Percentiles rank a stretch among this genome's conserved stretches.
phyloP scores from a whole-genome alignment of 2,329 filamentous ascomycete genomes.

The Aspergillus uvarum region DNA sequence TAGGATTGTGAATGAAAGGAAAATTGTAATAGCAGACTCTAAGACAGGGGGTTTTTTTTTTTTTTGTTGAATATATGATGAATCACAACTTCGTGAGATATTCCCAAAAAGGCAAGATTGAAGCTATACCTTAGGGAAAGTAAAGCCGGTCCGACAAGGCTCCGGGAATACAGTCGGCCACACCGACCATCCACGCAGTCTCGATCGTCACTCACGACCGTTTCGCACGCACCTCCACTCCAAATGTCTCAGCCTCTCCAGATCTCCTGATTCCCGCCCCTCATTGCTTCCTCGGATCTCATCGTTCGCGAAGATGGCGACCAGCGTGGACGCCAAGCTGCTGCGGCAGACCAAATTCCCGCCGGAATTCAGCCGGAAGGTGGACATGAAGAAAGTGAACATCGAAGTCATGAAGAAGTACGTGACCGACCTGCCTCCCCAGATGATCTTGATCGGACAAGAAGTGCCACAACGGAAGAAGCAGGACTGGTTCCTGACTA shows the following conservation, averaged over 20 bases:
- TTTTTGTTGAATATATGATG: no score
- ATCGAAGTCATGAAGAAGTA: slow-evolving; percentile 97
- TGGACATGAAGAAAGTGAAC: slow-evolving; percentile 97
- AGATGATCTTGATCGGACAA: no score
- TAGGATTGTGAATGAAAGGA: no score
- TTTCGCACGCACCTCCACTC: slow-evolving; percentile 8
- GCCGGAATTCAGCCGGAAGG: slow-evolving; percentile 88
- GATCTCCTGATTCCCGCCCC: background rate
- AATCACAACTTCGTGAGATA: background rate
- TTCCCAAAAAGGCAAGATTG: slow-evolving; percentile 15
- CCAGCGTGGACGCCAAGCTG: slow-evolving; percentile 83
- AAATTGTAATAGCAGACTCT: no score
- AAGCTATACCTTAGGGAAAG: slow-evolving; percentile 5
- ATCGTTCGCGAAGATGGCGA: slow-evolving; percentile 63
- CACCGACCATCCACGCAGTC: slow-evolving; percentile 14
- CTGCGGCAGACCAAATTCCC: slow-evolving; percentile 92
- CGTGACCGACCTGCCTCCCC: slow-evolving; percentile 31
- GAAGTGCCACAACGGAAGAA: no score
- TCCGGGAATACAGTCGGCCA: slow-evolving; percentile 10
- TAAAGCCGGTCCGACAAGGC: slow-evolving; percentile 16
- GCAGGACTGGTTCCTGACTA: background rate
- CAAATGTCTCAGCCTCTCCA: background rate
- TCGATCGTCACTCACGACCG: slow-evolving; percentile 7
- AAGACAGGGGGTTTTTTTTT: no score
- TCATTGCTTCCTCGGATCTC: background rate